These are phyloP conservation scores for Gymnopus androsaceus DNA, from an alignment of 1,284 basidiomycete genomes.

Conservation along the genomic window DNA sequence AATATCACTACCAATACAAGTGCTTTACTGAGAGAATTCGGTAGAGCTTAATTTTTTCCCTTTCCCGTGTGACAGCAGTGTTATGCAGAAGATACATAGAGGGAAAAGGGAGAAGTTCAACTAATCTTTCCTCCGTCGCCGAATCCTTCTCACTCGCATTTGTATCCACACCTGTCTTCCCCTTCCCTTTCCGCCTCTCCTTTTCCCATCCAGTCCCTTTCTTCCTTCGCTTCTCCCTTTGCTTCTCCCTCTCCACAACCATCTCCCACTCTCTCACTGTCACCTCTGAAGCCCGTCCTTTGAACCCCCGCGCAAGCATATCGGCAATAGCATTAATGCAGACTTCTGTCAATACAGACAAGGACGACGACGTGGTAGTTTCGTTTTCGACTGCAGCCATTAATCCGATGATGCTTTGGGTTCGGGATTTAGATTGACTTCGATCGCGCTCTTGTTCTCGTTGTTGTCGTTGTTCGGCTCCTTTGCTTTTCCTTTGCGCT, in stretches of 20 bases:
- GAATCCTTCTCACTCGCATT: neutral
- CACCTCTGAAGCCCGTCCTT: conserved; percentile 62
- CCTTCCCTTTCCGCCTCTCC: neutral
- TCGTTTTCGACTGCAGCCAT: conserved; percentile 48
- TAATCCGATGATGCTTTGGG: conserved; percentile 7
- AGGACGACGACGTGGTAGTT: conserved; percentile 28
- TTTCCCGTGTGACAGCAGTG: too few species aligned
- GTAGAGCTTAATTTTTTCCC: too few species aligned
- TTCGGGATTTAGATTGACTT: neutral
- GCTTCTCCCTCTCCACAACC: neutral
- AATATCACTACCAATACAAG: too few species aligned
- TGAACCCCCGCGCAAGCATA: conserved; percentile 69
- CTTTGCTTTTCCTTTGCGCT: too few species aligned
- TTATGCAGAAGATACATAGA: neutral
- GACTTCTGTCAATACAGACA: conserved; percentile 32
- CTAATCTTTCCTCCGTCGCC: neutral
- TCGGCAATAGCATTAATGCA: conserved; percentile 53
- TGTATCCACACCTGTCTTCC: neutral
- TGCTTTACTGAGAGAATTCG: too few species aligned
- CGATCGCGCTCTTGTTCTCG: too few species aligned
- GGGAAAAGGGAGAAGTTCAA: neutral
- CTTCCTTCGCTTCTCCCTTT: neutral
- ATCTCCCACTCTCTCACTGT: conserved; percentile 69
- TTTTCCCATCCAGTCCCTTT: neutral
- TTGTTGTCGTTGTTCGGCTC: too few species aligned